A percentile compares a stretch with the other conserved stretches of the same genome.
phyloP scores from a whole-genome alignment of 345 rosid genomes.

The Acer yangbiense region DNA sequence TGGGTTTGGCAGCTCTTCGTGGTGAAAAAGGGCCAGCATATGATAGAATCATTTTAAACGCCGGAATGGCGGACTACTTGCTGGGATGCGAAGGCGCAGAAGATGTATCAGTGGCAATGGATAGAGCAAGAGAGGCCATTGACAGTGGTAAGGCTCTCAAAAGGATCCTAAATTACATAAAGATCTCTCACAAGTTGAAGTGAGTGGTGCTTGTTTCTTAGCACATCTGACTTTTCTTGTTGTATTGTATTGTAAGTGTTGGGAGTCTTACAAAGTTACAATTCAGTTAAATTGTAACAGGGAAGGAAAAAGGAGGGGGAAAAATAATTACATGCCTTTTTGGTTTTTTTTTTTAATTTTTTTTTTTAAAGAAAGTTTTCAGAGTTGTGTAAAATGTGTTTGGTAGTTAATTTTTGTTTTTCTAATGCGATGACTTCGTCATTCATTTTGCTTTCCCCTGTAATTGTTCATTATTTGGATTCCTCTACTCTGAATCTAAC shows the following conservation, averaged over 20 bases:
- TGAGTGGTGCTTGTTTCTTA: slow-evolving; percentile 7
- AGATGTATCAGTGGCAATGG: slow-evolving; percentile 58
- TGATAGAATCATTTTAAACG: slow-evolving; percentile 85
- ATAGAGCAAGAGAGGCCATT: slow-evolving; percentile 93
- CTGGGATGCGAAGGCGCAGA: slow-evolving; percentile 87
- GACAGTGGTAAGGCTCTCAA: slow-evolving; percentile 85
- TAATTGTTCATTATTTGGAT: neutral
- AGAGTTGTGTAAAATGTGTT: neutral
- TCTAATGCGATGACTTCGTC: neutral
- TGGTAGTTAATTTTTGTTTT: neutral
- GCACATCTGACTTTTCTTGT: neutral
- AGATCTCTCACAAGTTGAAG: slow-evolving; percentile 58
- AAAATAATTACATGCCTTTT: neutral
- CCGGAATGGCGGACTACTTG: slow-evolving; percentile 91
- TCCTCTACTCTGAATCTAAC: neutral
- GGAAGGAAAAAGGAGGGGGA: neutral
- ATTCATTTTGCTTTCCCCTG: neutral
- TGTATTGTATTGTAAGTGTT: too few relatives aligned
- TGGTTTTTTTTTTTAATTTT: neutral
- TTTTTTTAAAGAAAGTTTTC: neutral
- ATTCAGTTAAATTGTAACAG: neutral
- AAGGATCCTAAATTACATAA: slow-evolving; percentile 75
- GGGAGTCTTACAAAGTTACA: neutral
- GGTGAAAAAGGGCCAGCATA: slow-evolving; percentile 88
- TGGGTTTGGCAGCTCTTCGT: slow-evolving; percentile 78